Evolutionary conservation across 345 rosid genomes (phyloP).

Genomic region (Noccaea caerulescens): DNA sequence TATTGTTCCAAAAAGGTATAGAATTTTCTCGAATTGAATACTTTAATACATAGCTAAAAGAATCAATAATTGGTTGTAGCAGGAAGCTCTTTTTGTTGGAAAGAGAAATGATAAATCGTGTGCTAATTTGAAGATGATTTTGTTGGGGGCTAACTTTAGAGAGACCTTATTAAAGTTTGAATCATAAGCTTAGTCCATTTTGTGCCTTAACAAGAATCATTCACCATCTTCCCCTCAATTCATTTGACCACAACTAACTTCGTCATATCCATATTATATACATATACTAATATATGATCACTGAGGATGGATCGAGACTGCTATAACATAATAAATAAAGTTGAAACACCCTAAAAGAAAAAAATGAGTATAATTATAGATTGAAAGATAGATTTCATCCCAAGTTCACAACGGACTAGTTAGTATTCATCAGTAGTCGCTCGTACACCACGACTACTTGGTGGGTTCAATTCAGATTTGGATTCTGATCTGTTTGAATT

Average conservation of each 20-base stretch:
- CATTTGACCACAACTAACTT: slow-evolving; percentile 40
- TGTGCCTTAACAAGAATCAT: slow-evolving; percentile 40
- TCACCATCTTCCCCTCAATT: slow-evolving; percentile 31
- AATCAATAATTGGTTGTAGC: slow-evolving; percentile 25
- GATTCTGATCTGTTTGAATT: background rate
- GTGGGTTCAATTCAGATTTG: background rate
- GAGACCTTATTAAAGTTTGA: slow-evolving; percentile 42
- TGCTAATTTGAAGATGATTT: slow-evolving; percentile 49
- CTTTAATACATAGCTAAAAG: slow-evolving; percentile 13
- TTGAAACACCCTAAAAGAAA: slow-evolving; percentile 13
- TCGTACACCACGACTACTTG: background rate
- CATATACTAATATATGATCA: slow-evolving; percentile 3
- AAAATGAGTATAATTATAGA: slow-evolving; percentile 3
- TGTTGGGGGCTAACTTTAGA: slow-evolving; percentile 48
- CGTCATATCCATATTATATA: slow-evolving; percentile 25
- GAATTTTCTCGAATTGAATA: background rate
- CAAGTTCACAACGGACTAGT: background rate
- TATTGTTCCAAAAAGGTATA: background rate
- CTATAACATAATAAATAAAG: slow-evolving; percentile 25
- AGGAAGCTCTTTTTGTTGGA: slow-evolving; percentile 28
- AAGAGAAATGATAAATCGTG: slow-evolving; percentile 44
- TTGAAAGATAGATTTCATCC: background rate
- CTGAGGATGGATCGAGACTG: background rate
- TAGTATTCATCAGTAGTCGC: background rate
- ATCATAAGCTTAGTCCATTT: slow-evolving; percentile 40